Conservation (phyloP, 2,329 filamentous ascomycete genomes). For the Magnaporthiopsis incrustans region DNA sequence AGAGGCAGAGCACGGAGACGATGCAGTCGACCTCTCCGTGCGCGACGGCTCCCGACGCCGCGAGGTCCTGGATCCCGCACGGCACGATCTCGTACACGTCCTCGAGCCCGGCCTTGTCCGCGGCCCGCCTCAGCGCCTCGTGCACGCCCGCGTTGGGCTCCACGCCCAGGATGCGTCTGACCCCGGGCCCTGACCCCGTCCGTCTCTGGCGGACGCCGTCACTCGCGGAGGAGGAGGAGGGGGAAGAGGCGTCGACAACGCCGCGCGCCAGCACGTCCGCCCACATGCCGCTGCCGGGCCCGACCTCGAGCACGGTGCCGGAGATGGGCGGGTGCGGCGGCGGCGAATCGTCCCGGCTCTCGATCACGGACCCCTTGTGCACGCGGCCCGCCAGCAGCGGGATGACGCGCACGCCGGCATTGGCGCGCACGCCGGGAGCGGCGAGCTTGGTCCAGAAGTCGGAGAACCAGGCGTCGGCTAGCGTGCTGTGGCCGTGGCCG, state of each 20-base stretch:
- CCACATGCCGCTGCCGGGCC: slow-evolving; percentile 55
- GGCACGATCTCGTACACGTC: slow-evolving; percentile 54
- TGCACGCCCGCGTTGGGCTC: slow-evolving; percentile 54
- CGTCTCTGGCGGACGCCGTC: too few species aligned
- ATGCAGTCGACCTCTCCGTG: slow-evolving; percentile 49
- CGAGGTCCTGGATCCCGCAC: slow-evolving; percentile 53
- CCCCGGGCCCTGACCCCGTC: background rate
- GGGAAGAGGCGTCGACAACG: slow-evolving; percentile 5
- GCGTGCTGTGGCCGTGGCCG: slow-evolving; percentile 23
- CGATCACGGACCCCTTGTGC: slow-evolving; percentile 27
- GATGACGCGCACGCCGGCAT: slow-evolving; percentile 33
- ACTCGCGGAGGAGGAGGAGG: slow-evolving; percentile 10
- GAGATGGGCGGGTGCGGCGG: slow-evolving; percentile 27
- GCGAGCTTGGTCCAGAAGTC: slow-evolving; percentile 47
- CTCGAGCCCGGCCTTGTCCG: slow-evolving; percentile 43
- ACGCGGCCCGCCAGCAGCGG: slow-evolving; percentile 47
- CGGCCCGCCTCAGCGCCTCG: slow-evolving; percentile 33
- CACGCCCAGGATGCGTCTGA: slow-evolving; percentile 50
- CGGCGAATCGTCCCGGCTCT: slow-evolving; percentile 7
- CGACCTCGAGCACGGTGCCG: slow-evolving; percentile 53
- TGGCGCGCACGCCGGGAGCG: slow-evolving; percentile 41
- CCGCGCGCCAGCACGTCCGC: slow-evolving; percentile 37
- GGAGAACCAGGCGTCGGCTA: slow-evolving; percentile 49
- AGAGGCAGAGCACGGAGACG: slow-evolving; percentile 53
- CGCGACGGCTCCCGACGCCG: slow-evolving; percentile 33